These are phyloP conservation scores for Cladosporium sp. DNA, from an alignment of 2,329 filamentous ascomycete species.

Conservation along the genomic window DNA sequence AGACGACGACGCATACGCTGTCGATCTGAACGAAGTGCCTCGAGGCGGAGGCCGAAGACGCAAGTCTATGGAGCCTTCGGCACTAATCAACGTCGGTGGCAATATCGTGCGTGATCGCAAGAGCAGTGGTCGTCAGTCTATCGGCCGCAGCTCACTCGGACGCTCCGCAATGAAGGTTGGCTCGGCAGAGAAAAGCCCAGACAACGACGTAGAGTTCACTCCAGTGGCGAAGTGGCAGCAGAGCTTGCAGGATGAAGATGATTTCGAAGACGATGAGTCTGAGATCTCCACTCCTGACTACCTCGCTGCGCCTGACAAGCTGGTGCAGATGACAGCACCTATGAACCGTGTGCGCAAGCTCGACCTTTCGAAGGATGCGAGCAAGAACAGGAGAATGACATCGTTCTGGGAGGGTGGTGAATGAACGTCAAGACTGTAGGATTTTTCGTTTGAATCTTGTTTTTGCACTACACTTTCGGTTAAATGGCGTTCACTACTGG, in stretches of 20 bases:
- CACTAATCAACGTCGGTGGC: slow-evolving; percentile 28
- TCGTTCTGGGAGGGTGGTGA: slow-evolving; percentile 14
- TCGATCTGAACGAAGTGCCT: slow-evolving; percentile 31
- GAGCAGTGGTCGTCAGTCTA: slow-evolving; percentile 27
- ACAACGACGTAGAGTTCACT: slow-evolving; percentile 8
- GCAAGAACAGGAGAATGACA: slow-evolving; percentile 29
- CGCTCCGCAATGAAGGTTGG: slow-evolving; percentile 20
- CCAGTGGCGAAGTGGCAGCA: slow-evolving; percentile 14
- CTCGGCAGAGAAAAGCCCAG: slow-evolving; percentile 14
- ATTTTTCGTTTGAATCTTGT: neutral
- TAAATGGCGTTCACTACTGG: neutral
- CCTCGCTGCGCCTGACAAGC: slow-evolving; percentile 23
- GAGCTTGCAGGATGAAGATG: slow-evolving; percentile 24
- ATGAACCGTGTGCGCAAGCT: slow-evolving; percentile 31
- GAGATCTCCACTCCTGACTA: slow-evolving; percentile 29
- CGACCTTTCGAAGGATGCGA: slow-evolving; percentile 21
- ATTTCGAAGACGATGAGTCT: slow-evolving; percentile 24
- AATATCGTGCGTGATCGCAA: slow-evolving; percentile 30
- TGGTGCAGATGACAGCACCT: slow-evolving; percentile 34
- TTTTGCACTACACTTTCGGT: too few relatives aligned
- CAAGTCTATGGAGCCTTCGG: slow-evolving; percentile 35
- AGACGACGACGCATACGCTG: slow-evolving; percentile 28
- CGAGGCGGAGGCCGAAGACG: slow-evolving; percentile 29
- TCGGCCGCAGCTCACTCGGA: slow-evolving; percentile 24
- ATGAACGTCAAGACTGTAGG: neutral